Evolutionary conservation across 768 basidiomycete genomes (phyloP).

Genomic region (Fibroporia radiculosa): DNA sequence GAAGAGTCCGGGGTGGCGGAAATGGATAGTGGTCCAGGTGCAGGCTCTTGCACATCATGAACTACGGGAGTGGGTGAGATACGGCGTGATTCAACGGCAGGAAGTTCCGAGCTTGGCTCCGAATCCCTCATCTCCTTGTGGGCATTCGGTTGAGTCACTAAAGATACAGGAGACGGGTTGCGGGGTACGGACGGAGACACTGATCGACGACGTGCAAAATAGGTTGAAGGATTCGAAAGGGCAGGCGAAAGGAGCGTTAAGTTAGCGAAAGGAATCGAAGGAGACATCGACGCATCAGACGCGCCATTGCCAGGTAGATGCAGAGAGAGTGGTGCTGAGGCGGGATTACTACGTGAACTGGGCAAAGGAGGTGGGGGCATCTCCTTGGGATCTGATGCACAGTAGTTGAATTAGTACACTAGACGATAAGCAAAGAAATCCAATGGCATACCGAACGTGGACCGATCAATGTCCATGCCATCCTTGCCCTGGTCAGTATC

Average conservation of each 20-base stretch:
- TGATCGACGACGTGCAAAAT: no score
- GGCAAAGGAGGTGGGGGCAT: constrained; percentile 51
- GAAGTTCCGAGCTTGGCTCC: no score
- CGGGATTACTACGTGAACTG: constrained; percentile 1
- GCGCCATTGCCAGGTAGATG: background rate
- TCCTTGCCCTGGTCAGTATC: background rate
- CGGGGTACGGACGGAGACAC: no score
- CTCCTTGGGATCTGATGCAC: constrained; percentile 25
- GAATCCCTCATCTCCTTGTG: no score
- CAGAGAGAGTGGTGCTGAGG: background rate
- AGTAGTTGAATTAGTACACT: background rate
- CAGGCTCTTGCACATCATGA: no score
- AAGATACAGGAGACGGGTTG: no score
- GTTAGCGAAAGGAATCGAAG: constrained; percentile 43
- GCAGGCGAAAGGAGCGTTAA: constrained; percentile 38
- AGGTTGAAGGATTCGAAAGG: constrained; percentile 9
- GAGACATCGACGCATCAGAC: constrained; percentile 25
- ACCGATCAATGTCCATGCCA: constrained; percentile 11
- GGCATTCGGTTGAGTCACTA: no score
- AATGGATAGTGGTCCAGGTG: no score
- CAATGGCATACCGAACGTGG: constrained; percentile 11
- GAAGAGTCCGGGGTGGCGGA: no score
- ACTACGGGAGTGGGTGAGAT: no score
- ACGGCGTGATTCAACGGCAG: no score
- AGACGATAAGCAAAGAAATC: background rate